Evolutionary conservation across 495 filamentous ascomycete species (phyloP).

Genomic region (Neurospora sp.): DNA sequence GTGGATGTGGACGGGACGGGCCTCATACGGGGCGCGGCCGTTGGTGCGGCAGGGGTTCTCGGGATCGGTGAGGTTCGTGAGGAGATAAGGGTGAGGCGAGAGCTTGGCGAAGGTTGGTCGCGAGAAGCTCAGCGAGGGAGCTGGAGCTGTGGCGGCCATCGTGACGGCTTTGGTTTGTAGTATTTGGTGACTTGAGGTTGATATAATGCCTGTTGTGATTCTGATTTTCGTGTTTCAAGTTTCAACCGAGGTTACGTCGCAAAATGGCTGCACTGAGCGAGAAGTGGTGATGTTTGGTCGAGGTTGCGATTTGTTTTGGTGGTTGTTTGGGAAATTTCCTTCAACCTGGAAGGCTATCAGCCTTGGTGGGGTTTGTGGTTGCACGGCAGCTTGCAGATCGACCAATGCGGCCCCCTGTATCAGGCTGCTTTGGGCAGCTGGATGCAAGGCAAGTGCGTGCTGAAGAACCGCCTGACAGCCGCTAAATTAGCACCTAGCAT

Average conservation of each 20-base stretch:
- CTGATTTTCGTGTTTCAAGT: not conserved
- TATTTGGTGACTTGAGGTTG: not conserved
- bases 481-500: not conserved
- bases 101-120: slow-evolving; percentile 80
- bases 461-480: not conserved
- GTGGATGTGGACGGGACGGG: slow-evolving; percentile 62
- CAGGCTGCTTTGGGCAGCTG: not conserved
- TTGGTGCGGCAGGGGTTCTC: slow-evolving; percentile 57
- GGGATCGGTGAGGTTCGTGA: slow-evolving; percentile 67
- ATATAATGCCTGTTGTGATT: not conserved
- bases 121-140: slow-evolving; percentile 53
- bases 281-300: not conserved
- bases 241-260: not conserved
- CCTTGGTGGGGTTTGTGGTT: slow-evolving; percentile 8
- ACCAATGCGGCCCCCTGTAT: not conserved
- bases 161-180: not conserved
- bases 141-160: slow-evolving; percentile 14
- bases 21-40: slow-evolving; percentile 58
- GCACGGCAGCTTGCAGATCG: not conserved
- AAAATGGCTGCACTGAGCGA: not conserved
- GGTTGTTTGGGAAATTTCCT: slow-evolving; percentile 10
- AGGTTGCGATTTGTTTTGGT: not conserved
- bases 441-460: not conserved
- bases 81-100: slow-evolving; percentile 79
- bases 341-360: slow-evolving; percentile 2